These are phyloP conservation scores for Pythium graminicola DNA, from an alignment of 352 stramenopile species.

Conservation along the genomic window DNA sequence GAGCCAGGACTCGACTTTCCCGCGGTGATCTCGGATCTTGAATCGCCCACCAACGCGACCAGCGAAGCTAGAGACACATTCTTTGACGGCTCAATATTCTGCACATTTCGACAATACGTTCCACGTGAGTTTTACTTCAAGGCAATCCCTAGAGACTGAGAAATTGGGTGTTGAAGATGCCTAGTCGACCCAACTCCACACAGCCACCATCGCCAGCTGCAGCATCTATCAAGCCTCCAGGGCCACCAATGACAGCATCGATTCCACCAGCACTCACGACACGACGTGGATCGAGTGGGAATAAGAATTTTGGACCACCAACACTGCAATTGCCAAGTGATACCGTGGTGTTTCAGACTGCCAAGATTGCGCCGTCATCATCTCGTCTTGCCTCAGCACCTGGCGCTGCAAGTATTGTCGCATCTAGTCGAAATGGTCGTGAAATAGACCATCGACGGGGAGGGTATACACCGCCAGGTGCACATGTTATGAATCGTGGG, in stretches of 20 bases:
- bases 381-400: conserved; percentile 20
- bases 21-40: not conserved
- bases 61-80: too few species aligned
- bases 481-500: not conserved
- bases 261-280: not conserved
- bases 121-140: not conserved
- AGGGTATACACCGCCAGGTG: not conserved
- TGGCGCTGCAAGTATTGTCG: conserved; percentile 1
- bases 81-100: not conserved
- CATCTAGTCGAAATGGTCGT: not conserved
- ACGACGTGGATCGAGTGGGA: not conserved
- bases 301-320: conserved; percentile 21
- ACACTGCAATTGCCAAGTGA: conserved; percentile 35
- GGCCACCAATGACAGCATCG: not conserved
- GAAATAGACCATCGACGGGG: conserved; percentile 2
- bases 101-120: not conserved
- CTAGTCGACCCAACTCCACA: conserved; percentile 3
- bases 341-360: conserved; percentile 55
- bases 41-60: not conserved
- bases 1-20: not conserved
- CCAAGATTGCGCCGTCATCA: conserved; percentile 39
- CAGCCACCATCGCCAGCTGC: conserved; percentile 1
- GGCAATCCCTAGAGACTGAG: not conserved
- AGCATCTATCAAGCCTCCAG: not conserved
- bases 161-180: conserved; percentile 1